Conservation (phyloP, 371 early-diverging fungal genomes). For the Synchytrium microbalum region DNA sequence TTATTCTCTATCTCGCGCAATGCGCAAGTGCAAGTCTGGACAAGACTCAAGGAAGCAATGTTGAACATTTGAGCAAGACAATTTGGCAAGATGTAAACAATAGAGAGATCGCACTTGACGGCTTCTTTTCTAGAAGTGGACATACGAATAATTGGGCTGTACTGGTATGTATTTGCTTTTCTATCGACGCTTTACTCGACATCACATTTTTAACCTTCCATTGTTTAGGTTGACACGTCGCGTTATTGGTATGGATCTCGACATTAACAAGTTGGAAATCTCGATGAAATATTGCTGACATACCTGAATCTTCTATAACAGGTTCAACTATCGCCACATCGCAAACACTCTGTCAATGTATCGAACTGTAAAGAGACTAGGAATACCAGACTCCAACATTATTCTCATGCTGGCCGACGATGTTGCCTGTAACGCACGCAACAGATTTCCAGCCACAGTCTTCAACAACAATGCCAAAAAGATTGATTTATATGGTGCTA, state of each 20-base stretch:
- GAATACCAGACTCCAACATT: constrained; percentile 95
- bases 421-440: constrained; percentile 92
- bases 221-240: constrained; percentile 79
- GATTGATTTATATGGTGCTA: constrained; percentile 85
- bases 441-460: constrained; percentile 83
- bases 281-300: no score
- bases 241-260: constrained; percentile 98
- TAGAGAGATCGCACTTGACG: constrained; percentile 19
- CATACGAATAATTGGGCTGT: constrained; percentile 97
- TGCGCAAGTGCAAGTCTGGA: no score
- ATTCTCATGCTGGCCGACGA: constrained; percentile 97
- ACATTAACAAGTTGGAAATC: no score
- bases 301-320: not conserved
- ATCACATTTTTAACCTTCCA: not conserved
- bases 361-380: constrained; percentile 93
- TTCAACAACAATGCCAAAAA: constrained; percentile 76
- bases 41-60: not conserved
- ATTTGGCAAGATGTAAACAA: not conserved
- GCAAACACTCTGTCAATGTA: constrained; percentile 94
- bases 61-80: not conserved
- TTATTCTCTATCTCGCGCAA: no score
- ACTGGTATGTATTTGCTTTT: constrained; percentile 45
- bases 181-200: not conserved
- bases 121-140: constrained; percentile 34
- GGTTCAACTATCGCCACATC: constrained; percentile 74